Base-by-base conservation (phyloP, 345 rosid genomes). In the Acer saccharum region DNA sequence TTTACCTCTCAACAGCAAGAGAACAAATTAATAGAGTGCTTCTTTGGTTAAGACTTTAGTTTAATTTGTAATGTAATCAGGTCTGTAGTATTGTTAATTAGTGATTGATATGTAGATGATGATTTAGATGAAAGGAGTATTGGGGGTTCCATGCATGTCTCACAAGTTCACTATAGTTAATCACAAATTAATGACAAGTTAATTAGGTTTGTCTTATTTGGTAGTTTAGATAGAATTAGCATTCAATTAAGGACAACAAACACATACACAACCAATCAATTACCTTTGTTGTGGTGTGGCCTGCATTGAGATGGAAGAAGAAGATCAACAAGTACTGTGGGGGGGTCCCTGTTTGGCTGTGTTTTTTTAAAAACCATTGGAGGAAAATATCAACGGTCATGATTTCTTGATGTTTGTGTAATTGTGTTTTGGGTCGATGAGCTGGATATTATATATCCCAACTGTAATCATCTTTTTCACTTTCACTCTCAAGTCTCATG, bases 381-480 rank as follows among this genome's bases (percentile, higher is more conserved):
- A 60, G 39, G 39, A 60, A 71, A 46, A 75, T 29, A 69, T 65
- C 13, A 48, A 65, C 61, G 71, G 32, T 75, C 21, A 27, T 60
- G 76, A 74, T 74, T 74, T 46, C 67, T 73, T 23, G 16, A 73
- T 60, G 76, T 23, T 61, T 41, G 68, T 41, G 68, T 39, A 10
- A 46, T 46, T 4, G 39, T 35, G 39, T 4, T 35, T 35, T 27
- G 32, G 68, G 68, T 27, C 21, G 65, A 60, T 60, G 65, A n/a
- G 65, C 10, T 21, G 58, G 55, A 50, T 12, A 14, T 11, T 11
- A 13, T 12, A 4, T 50, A 11, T 11, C 14, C 55, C 55, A 54
- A 16, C 58, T 54, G 58, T 54, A 54, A 54, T 54, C 58, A 17
- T 54, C 58, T 54, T 54, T 54, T 20, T 69, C 58, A 69, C 54